Percentiles rank a stretch among this genome's conserved stretches.
These are phyloP conservation scores for Aspergillus ruber DNA, from an alignment of 2,329 filamentous ascomycete genomes.

Conservation along the genomic window DNA sequence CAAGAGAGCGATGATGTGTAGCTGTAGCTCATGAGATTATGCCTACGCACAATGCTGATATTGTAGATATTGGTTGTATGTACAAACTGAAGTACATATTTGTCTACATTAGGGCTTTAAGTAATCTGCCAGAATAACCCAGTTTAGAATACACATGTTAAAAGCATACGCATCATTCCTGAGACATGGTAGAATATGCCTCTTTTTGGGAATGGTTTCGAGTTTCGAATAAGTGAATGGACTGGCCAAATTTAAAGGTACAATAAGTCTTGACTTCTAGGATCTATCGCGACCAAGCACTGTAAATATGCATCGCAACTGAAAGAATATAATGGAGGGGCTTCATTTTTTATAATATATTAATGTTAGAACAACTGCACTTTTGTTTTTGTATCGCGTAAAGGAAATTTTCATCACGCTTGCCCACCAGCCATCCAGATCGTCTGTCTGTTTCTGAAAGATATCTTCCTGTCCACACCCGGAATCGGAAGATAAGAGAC, in stretches of 20 bases:
- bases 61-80: not conserved
- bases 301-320: not conserved
- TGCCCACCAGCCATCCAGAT: constrained; percentile 21
- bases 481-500: constrained; percentile 4
- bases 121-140: too few relatives aligned
- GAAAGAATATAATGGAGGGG: not conserved
- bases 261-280: too few relatives aligned
- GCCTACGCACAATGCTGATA: not conserved
- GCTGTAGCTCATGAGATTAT: constrained; percentile 68
- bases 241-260: too few relatives aligned
- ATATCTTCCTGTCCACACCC: constrained; percentile 7
- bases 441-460: constrained; percentile 15
- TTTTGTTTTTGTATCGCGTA: constrained; percentile 13
- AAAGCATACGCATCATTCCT: too few relatives aligned
- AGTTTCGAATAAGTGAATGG: too few relatives aligned
- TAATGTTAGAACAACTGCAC: not conserved
- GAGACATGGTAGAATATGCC: too few relatives aligned
- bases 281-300: too few relatives aligned
- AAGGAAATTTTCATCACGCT: constrained; percentile 12
- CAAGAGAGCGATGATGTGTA: constrained; percentile 82
- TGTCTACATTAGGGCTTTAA: too few relatives aligned
- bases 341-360: not conserved
- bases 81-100: too few relatives aligned
- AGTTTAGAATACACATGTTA: too few relatives aligned
- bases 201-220: too few relatives aligned